Percentiles rank a stretch among this genome's conserved stretches.
Evolutionary conservation across 495 filamentous ascomycete species (phyloP).

Genomic region (Lasiosphaeris hirsuta): DNA sequence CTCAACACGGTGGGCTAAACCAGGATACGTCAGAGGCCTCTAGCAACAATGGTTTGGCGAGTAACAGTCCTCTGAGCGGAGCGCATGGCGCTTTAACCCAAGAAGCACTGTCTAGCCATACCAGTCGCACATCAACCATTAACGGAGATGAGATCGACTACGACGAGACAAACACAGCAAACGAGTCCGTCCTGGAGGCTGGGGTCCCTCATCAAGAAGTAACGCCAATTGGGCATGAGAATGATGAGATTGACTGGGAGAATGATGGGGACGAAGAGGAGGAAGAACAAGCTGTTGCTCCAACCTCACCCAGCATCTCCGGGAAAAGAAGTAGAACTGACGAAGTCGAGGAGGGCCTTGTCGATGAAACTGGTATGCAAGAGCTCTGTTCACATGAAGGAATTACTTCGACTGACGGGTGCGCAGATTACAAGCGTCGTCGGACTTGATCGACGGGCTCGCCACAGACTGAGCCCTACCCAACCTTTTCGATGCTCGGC

Average conservation of each 20-base stretch:
- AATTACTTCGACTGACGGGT: conserved; percentile 23
- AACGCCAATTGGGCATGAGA: conserved; percentile 7
- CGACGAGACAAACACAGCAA: background rate
- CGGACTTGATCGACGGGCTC: conserved; percentile 37
- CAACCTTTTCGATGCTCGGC: background rate
- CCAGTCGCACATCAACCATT: conserved; percentile 41
- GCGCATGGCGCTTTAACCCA: background rate
- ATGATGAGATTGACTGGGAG: conserved; percentile 47
- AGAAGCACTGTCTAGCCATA: conserved; percentile 23
- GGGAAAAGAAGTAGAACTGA: conserved; percentile 31
- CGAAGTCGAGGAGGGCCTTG: conserved; percentile 27
- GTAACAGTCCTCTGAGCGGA: conserved; percentile 1
- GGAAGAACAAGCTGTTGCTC: conserved; percentile 7
- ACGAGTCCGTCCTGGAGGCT: conserved; percentile 8
- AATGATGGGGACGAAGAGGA: conserved; percentile 37
- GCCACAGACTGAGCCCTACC: background rate
- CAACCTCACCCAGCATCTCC: conserved; percentile 15
- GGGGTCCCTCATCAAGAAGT: conserved; percentile 11
- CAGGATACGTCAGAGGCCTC: conserved; percentile 7
- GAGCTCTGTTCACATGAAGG: background rate
- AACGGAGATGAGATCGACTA: conserved; percentile 43
- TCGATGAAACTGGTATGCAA: conserved; percentile 41
- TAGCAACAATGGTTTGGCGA: background rate
- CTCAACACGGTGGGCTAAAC: background rate
- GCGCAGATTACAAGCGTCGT: conserved; percentile 49